These are phyloP conservation scores for Styphnolobium japonicum DNA, from an alignment of 306 rosid genomes.

Conservation along the genomic window DNA sequence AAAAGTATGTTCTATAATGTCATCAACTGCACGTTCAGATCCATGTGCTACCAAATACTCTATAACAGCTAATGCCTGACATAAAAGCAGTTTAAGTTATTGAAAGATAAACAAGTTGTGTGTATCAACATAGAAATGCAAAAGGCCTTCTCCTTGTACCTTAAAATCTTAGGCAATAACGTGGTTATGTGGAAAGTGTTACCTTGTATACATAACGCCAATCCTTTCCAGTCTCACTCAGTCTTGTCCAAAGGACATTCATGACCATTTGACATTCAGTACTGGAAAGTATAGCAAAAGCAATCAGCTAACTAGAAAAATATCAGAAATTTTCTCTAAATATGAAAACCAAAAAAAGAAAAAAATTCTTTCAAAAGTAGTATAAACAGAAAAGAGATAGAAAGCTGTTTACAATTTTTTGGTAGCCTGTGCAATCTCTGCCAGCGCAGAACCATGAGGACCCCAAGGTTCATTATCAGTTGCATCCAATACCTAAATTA, in stretches of 20 bases:
- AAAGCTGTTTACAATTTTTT: slow-evolving; percentile 69
- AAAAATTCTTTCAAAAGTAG: neutral
- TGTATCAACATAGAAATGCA: slow-evolving; percentile 13
- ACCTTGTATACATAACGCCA: slow-evolving; percentile 99
- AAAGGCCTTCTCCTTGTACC: neutral
- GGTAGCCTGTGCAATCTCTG: slow-evolving; percentile 94
- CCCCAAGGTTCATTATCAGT: slow-evolving; percentile 99
- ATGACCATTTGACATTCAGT: slow-evolving; percentile 97
- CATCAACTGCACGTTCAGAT: slow-evolving; percentile 98
- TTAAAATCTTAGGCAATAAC: neutral
- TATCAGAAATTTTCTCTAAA: slow-evolving; percentile 15
- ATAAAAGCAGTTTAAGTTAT: slow-evolving; percentile 35
- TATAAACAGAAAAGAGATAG: neutral
- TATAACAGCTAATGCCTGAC: slow-evolving; percentile 91
- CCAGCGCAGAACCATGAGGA: slow-evolving; percentile 93
- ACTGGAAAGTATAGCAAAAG: slow-evolving; percentile 51
- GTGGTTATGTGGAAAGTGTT: slow-evolving; percentile 19
- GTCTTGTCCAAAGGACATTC: slow-evolving; percentile 96
- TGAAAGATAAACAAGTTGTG: slow-evolving; percentile 3
- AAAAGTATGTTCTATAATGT: slow-evolving; percentile 94
- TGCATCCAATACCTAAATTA: slow-evolving; percentile 86
- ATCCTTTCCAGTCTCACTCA: slow-evolving; percentile 91
- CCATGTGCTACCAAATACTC: slow-evolving; percentile 93
- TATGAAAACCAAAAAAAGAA: neutral
- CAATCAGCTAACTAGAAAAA: slow-evolving; percentile 20